Conservation (phyloP, 2,329 filamentous ascomycete genomes). For the Apiospora kogelbergensis region DNA sequence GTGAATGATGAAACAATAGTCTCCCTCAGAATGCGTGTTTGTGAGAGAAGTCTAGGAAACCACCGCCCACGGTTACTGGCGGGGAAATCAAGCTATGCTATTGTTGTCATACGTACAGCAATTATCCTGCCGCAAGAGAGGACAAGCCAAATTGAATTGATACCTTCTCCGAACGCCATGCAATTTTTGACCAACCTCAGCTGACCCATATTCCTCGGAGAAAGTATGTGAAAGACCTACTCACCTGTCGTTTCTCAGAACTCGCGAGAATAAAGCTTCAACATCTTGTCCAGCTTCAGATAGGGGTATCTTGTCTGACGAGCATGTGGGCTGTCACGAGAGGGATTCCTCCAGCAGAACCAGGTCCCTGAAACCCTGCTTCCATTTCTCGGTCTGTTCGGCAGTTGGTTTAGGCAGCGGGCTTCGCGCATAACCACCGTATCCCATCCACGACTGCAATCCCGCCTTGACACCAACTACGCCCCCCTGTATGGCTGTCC, state of each 20-base stretch:
- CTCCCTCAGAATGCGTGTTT: not conserved
- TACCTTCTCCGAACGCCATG: not conserved
- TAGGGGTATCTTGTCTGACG: not conserved
- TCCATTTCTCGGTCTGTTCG: slow-evolving; percentile 51
- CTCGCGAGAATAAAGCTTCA: not conserved
- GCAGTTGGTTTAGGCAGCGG: slow-evolving; percentile 51
- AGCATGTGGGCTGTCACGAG: slow-evolving; percentile 19
- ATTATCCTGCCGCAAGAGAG: not conserved
- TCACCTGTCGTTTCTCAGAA: not conserved
- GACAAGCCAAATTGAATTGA: not conserved
- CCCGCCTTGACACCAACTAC: slow-evolving; percentile 72
- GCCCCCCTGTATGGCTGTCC: slow-evolving; percentile 70
- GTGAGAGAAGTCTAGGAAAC: not conserved
- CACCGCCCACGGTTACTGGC: not conserved
- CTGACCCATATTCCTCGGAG: not conserved
- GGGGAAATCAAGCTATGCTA: not conserved
- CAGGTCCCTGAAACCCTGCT: slow-evolving; percentile 55
- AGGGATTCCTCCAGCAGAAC: slow-evolving; percentile 51
- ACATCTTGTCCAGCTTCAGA: not conserved
- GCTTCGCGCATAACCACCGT: slow-evolving; percentile 57
- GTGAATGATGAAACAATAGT: not conserved
- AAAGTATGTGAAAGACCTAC: not conserved
- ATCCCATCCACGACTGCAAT: slow-evolving; percentile 65
- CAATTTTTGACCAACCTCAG: not conserved
- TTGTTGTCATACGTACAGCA: not conserved